Conservation (phyloP, 2,329 filamentous ascomycete genomes). For the Magnaporthiopsis incrustans region DNA sequence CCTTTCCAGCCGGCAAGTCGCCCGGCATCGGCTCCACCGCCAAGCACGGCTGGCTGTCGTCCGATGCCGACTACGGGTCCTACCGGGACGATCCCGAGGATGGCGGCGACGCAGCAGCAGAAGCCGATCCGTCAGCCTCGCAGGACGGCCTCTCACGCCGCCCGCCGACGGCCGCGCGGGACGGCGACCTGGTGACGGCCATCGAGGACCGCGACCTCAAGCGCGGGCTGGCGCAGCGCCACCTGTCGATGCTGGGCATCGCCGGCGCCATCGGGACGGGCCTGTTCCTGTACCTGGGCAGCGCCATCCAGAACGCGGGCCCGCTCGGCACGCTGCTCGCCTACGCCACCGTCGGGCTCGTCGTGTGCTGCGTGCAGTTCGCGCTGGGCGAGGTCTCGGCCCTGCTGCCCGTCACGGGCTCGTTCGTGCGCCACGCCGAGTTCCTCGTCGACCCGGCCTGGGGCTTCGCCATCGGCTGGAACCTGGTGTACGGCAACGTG, state of each 20-base stretch:
- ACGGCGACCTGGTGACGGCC: conserved; percentile 5
- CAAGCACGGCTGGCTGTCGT: neutral
- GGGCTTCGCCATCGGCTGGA: conserved; percentile 46
- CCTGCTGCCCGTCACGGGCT: conserved; percentile 28
- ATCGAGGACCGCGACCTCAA: conserved; percentile 9
- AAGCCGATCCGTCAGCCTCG: neutral
- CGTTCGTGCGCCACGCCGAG: conserved; percentile 41
- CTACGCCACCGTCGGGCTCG: conserved; percentile 28
- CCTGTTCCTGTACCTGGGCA: conserved; percentile 11
- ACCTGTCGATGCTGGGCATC: conserved; percentile 43
- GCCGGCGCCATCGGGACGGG: conserved; percentile 40
- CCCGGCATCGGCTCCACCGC: neutral
- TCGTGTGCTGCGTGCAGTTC: conserved; percentile 24
- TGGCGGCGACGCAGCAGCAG: neutral
- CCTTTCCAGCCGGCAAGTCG: conserved; percentile 1
- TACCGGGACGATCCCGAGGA: neutral
- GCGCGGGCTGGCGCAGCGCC: conserved; percentile 31
- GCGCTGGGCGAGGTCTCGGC: conserved; percentile 28
- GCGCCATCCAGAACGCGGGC: conserved; percentile 15
- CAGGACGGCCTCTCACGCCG: neutral
- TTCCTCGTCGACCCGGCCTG: conserved; percentile 52
- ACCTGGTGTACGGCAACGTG: conserved; percentile 16
- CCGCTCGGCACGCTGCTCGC: conserved; percentile 20
- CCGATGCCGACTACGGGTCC: neutral
- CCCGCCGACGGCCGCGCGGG: neutral